Base-by-base conservation (phyloP, 257 asterid species). In the Cinchona pubescens region DNA sequence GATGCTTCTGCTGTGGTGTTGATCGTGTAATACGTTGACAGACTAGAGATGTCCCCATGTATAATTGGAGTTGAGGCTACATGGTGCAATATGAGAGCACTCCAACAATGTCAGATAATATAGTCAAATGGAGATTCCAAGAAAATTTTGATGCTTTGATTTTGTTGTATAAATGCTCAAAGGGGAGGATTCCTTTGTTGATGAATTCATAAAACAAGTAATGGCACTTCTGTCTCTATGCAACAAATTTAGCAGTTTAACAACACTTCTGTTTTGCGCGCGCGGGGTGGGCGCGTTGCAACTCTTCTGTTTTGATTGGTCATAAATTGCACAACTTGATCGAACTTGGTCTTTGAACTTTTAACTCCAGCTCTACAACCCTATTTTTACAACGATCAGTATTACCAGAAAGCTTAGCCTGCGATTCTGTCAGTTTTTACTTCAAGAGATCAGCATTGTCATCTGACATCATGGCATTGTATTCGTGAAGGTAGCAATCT, bases 201-300 rank as follows among this genome's bases (percentile, higher is more conserved):
- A 80, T 68, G 67, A 67, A 83, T 42, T 83, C 86, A 23, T 83
- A 83, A 0, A 81, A n/a, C 90, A 7, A 86, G 46, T 3, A 79
- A 55, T 13, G 86, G 85, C 10, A 62, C 40, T 37, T 37, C 78
- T 3, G 82, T 82, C 60, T 85, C 83, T 18, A 85, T 43, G 51
- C 85, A 85, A 37, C 88, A 82, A 5, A n/a, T 85, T 85, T 4
- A 85, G 51, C 55, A 82, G 86, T 78, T 79, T 82, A 14, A 85
- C 87, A 0, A 77, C 84, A 35, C 81, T 78, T 55, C 66, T 61
- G 27, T 80, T 85, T n/a, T n/a, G n/a, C n/a, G n/a, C n/a, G n/a
- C n/a, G n/a, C n/a, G n/a, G n/a, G n/a, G n/a, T n/a, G n/a, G n/a
- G n/a, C n/a, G n/a, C n/a, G n/a, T n/a, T n/a, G n/a, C n/a, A n/a